These are phyloP conservation scores for Trametes cubensis DNA, from an alignment of 768 basidiomycete genomes.

Conservation along the genomic window DNA sequence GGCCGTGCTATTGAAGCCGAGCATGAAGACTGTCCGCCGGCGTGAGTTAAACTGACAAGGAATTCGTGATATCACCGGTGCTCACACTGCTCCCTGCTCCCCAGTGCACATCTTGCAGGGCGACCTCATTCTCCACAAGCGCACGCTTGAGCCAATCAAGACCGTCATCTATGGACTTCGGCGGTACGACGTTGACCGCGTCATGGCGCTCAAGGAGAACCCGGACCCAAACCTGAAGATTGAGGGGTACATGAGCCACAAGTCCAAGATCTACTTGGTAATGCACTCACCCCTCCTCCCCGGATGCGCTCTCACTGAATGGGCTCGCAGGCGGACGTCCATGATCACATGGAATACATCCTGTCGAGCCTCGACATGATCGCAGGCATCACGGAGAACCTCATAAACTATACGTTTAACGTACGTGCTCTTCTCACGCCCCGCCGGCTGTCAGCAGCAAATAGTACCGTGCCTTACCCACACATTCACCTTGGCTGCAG, in stretches of 20 bases:
- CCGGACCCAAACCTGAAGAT: slow-evolving; percentile 38
- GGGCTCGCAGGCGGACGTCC: slow-evolving; percentile 62
- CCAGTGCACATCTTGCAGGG: slow-evolving; percentile 77
- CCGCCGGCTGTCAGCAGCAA: neutral
- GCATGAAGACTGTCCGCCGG: slow-evolving; percentile 60
- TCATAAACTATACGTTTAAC: slow-evolving; percentile 77
- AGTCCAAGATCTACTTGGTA: slow-evolving; percentile 69
- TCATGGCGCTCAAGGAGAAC: slow-evolving; percentile 54
- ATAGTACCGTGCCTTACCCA: neutral
- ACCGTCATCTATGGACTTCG: slow-evolving; percentile 69
- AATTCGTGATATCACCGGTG: neutral
- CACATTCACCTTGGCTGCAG: slow-evolving; percentile 37
- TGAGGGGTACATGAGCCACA: slow-evolving; percentile 67
- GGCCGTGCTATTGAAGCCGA: slow-evolving; percentile 58
- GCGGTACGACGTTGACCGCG: slow-evolving; percentile 70
- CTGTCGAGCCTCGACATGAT: slow-evolving; percentile 75
- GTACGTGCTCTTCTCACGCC: slow-evolving; percentile 40
- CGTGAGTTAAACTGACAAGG: slow-evolving; percentile 41
- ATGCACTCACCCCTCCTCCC: slow-evolving; percentile 20
- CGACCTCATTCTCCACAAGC: slow-evolving; percentile 72
- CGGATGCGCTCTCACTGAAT: neutral
- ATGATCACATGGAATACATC: slow-evolving; percentile 77
- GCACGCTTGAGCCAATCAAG: slow-evolving; percentile 73
- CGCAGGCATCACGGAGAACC: slow-evolving; percentile 65
- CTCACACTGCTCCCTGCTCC: neutral